Evolutionary conservation across 768 basidiomycete genomes (phyloP), one percentile per base, ranked within the genome.

Genomic region (Tylopilus intermedius): DNA sequence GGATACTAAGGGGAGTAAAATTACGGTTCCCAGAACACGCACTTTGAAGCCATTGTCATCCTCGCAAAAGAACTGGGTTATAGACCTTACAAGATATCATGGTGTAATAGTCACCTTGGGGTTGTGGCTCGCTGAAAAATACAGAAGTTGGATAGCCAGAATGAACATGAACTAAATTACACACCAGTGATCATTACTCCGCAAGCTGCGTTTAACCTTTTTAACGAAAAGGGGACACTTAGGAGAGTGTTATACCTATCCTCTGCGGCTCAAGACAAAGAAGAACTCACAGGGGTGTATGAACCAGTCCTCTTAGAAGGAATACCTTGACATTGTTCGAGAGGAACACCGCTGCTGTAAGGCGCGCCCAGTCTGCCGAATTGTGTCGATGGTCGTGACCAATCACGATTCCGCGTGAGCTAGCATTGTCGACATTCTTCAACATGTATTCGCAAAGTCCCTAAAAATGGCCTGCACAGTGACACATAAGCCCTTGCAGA

Each of bases 41-140:
- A 83, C 90, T 71, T 94, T 94, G 71, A 87, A 93, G 2, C 91
- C 91, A 64, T 94, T 94, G 62, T 94, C 91, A 64, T 87, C 70
- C 87, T 90, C 45, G 22, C 35, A 47, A 39, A 6, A 56, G 37
- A 33, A 38, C 33, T 35, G 35, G 29, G 49, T 58, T 22, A 54
- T 46, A 14, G 47, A 26, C 4, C 39, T 26, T 18, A 30, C 35
- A 45, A n/a, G 35, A 30, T 27, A 60, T 14, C 11, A 29, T 13
- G 18, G 46, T 15, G 46, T 18, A 29, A 44, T 26, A n/a, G 4
- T 37, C 59, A 84, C 88, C 80, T 90, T 92, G 0, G 91, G 92
- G 64, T 94, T 94, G 62, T 94, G 92, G 55, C 86, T 88, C 3
- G 90, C 90, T 85, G 52, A 0, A 37, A 41, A 47, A 51, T 4